A percentile compares a stretch with the other conserved stretches of the same genome.
Conservation (phyloP, 768 basidiomycete species). For the Rhodotorula sphaerocarpa region DNA sequence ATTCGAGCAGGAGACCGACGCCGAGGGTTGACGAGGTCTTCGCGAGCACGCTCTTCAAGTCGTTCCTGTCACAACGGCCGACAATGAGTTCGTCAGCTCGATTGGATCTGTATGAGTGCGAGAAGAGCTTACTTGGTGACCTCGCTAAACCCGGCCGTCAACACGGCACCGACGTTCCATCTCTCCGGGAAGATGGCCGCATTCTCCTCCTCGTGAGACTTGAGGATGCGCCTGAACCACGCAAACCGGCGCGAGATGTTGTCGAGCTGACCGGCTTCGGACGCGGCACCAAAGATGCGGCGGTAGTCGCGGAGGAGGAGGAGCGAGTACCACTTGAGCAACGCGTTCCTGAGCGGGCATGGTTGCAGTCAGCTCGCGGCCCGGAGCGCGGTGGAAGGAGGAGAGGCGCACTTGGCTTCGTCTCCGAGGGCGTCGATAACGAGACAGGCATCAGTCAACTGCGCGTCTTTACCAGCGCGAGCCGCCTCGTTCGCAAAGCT, state of each 20-base stretch:
- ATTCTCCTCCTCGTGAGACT: conserved; percentile 78
- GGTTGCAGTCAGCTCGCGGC: neutral
- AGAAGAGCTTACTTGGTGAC: conserved; percentile 74
- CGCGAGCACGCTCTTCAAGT: conserved; percentile 68
- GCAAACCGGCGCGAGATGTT: conserved; percentile 86
- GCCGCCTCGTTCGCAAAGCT: conserved; percentile 28
- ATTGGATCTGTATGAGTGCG: too few species aligned
- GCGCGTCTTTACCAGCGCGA: conserved; percentile 39
- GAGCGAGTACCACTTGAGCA: conserved; percentile 80
- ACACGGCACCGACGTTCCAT: conserved; percentile 76
- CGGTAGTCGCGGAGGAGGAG: conserved; percentile 91
- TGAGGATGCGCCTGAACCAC: conserved; percentile 82
- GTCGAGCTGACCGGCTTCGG: conserved; percentile 91
- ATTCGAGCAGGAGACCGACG: conserved; percentile 72
- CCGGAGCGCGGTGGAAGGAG: too few species aligned
- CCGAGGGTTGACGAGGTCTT: conserved; percentile 66
- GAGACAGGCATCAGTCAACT: conserved; percentile 62
- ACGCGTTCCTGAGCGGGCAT: conserved; percentile 52
- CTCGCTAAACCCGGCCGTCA: conserved; percentile 63
- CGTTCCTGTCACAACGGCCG: conserved; percentile 63
- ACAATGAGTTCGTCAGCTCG: too few species aligned
- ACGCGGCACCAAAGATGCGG: conserved; percentile 82
- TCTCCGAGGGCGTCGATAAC: conserved; percentile 79
- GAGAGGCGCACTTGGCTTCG: conserved; percentile 56
- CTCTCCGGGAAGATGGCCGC: conserved; percentile 70